These are phyloP conservation scores for Puccinia triticina DNA, from an alignment of 1,284 basidiomycete species.

Conservation along the genomic window DNA sequence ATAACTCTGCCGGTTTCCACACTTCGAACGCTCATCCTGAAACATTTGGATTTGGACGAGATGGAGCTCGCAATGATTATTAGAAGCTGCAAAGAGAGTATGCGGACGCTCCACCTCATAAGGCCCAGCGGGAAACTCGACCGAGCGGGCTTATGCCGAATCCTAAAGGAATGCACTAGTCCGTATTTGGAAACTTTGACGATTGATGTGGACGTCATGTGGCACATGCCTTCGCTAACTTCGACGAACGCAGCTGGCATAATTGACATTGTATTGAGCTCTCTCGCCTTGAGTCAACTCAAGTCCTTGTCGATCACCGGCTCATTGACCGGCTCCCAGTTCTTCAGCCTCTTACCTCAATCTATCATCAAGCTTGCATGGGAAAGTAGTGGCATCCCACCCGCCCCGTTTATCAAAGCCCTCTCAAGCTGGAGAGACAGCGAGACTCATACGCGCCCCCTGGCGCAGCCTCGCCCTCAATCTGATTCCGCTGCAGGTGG, in stretches of 20 bases:
- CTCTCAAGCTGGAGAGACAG: neutral
- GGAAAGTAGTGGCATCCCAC: neutral
- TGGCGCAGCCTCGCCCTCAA: no score
- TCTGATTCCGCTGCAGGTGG: no score
- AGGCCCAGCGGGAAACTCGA: neutral
- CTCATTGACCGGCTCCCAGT: neutral
- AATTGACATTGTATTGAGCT: neutral
- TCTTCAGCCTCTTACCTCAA: neutral
- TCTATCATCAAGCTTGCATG: slow-evolving; percentile 10
- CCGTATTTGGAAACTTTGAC: neutral
- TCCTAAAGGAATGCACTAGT: neutral
- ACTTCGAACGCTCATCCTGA: neutral
- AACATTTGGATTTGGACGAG: neutral
- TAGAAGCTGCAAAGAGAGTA: neutral
- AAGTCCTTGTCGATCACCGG: neutral
- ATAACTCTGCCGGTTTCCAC: neutral
- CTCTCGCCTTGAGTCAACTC: neutral
- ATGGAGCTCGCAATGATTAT: neutral
- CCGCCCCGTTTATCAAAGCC: neutral
- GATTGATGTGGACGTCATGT: neutral
- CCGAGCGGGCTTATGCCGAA: neutral
- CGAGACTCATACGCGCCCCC: no score
- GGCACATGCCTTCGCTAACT: no score
- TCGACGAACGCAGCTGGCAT: no score
- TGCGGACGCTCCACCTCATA: neutral